Percentiles rank a stretch among this genome's conserved stretches.
Conservation (phyloP, 345 rosid species). For the Hevea brasiliensis region DNA sequence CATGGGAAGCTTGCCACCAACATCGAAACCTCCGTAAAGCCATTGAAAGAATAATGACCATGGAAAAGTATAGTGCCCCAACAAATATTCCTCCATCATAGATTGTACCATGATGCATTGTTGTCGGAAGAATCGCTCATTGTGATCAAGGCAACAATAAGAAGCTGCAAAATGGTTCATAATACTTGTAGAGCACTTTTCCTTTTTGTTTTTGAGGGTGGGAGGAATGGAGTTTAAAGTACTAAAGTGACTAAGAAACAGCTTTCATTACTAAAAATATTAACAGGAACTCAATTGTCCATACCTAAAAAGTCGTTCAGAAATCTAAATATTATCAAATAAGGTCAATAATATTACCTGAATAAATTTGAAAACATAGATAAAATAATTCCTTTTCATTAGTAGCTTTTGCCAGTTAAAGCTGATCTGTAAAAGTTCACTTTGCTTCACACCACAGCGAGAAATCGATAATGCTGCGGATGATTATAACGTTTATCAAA, state of each 20-base stretch:
- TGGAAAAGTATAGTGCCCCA: slow-evolving; percentile 88
- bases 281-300: background rate
- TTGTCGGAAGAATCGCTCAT: slow-evolving; percentile 95
- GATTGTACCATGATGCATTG: slow-evolving; percentile 72
- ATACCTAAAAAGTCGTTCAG: background rate
- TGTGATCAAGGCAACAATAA: slow-evolving; percentile 84
- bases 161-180: slow-evolving; percentile 61
- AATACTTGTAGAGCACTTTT: background rate
- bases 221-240: background rate
- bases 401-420: slow-evolving; percentile 86
- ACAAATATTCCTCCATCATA: slow-evolving; percentile 89
- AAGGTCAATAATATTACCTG: slow-evolving; percentile 56
- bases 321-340: background rate
- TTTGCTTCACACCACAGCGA: slow-evolving; percentile 59
- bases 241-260: background rate
- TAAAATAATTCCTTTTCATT: slow-evolving; percentile 89
- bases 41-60: slow-evolving; percentile 97
- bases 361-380: slow-evolving; percentile 87
- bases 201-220: too few species aligned
- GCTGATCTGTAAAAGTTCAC: slow-evolving; percentile 71
- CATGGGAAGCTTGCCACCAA: slow-evolving; percentile 89
- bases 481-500: slow-evolving; percentile 82
- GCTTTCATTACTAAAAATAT: background rate
- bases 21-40: slow-evolving; percentile 97
- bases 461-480: slow-evolving; percentile 92